phyloP scores from a whole-genome alignment of 495 filamentous ascomycete species.

The Recurvomyces mirabilis region DNA sequence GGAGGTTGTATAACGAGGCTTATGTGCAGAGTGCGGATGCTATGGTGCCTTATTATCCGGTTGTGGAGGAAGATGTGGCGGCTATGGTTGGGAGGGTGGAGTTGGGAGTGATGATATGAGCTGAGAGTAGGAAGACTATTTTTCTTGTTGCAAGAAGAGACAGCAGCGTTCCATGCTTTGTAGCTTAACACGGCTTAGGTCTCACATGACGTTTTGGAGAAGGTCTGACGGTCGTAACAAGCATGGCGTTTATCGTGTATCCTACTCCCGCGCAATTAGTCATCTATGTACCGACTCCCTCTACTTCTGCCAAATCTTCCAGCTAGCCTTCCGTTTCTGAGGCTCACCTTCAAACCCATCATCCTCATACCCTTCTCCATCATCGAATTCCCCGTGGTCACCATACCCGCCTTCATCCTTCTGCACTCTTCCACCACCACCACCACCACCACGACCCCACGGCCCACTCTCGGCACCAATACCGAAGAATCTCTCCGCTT shows the following conservation, averaged over 20 bases:
- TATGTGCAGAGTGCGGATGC: slow-evolving; percentile 89
- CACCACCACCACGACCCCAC: slow-evolving; percentile 3
- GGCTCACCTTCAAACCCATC: not conserved
- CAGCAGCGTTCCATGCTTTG: too few species aligned
- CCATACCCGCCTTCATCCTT: not conserved
- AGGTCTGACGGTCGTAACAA: too few species aligned
- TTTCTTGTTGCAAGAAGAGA: too few species aligned
- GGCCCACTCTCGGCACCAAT: slow-evolving; percentile 12
- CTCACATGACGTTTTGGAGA: too few species aligned
- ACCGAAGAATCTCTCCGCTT: slow-evolving; percentile 22
- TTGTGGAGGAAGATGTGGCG: slow-evolving; percentile 8
- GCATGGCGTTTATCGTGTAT: too few species aligned
- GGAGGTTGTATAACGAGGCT: slow-evolving; percentile 92
- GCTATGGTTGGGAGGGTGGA: slow-evolving; percentile 8
- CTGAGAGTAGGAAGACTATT: too few species aligned
- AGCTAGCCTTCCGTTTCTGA: slow-evolving; percentile 13
- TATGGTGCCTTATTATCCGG: slow-evolving; percentile 86
- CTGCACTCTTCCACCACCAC: too few species aligned
- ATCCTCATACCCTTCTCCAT: slow-evolving; percentile 2
- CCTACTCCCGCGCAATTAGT: too few species aligned
- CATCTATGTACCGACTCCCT: too few species aligned
- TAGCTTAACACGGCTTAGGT: too few species aligned
- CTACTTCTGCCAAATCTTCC: slow-evolving; percentile 22
- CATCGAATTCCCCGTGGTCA: not conserved
- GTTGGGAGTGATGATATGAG: slow-evolving; percentile 17